Percentiles rank a stretch among this genome's conserved stretches.
These are phyloP conservation scores for Yamadazyma kitorensis DNA, from an alignment of 805 yeast species.

Conservation along the genomic window DNA sequence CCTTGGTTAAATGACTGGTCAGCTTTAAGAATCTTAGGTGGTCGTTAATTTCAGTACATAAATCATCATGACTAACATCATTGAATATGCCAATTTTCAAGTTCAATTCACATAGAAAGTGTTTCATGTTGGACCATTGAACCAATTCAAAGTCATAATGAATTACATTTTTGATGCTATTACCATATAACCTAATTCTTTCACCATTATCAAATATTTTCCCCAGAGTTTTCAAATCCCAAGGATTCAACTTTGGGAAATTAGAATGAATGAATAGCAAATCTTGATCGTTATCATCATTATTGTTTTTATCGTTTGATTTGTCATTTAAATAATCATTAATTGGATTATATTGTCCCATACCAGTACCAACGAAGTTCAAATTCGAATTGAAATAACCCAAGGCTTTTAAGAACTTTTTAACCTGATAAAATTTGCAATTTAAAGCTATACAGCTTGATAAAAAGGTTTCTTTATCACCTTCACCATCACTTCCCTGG, in stretches of 20 bases:
- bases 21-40: constrained; percentile 43
- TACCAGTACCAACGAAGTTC: constrained; percentile 64
- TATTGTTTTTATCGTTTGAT: constrained; percentile 14
- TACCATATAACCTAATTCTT: constrained; percentile 57
- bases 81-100: constrained; percentile 44
- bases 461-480: constrained; percentile 75
- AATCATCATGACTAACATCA: constrained; percentile 35
- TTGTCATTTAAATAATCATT: constrained; percentile 43
- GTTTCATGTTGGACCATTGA: constrained; percentile 60
- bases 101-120: constrained; percentile 50
- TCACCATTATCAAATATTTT: constrained; percentile 43
- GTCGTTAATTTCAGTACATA: constrained; percentile 49
- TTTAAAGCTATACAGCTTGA: constrained; percentile 60
- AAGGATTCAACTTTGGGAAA: constrained; percentile 65
- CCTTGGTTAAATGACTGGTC: constrained; percentile 15
- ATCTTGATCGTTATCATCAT: constrained; percentile 15
- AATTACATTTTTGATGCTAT: constrained; percentile 48
- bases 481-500: constrained; percentile 62
- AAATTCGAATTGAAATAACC: constrained; percentile 39
- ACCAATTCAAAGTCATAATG: constrained; percentile 58
- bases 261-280: constrained; percentile 62
- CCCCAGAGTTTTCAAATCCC: constrained; percentile 44
- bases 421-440: constrained; percentile 53
- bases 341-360: constrained; percentile 74
- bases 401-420: constrained; percentile 49